A percentile compares a stretch with the other conserved stretches of the same genome.
Conservation (phyloP, 805 yeast genomes). For the Saccharomycopsis selenospora region DNA sequence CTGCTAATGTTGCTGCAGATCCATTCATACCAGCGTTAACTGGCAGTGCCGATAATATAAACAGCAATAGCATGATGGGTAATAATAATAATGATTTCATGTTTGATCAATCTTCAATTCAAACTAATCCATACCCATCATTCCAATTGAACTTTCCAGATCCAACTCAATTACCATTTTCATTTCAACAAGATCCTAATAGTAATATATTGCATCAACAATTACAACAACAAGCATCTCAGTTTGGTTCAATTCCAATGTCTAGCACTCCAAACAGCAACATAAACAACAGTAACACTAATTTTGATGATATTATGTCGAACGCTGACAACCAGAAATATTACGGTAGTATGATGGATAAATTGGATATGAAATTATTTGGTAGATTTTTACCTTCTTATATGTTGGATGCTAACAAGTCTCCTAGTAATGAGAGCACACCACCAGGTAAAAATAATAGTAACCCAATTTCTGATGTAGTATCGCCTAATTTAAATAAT, state of each 20-base stretch:
- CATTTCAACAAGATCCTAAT: slow-evolving; percentile 1
- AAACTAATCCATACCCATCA: slow-evolving; percentile 14
- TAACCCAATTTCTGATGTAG: not conserved
- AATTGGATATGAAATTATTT: slow-evolving; percentile 75
- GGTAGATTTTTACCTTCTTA: slow-evolving; percentile 81
- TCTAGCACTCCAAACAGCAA: not conserved
- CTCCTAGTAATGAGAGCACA: not conserved
- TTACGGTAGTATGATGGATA: slow-evolving; percentile 69
- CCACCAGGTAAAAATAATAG: not conserved
- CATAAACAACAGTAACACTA: slow-evolving; percentile 14
- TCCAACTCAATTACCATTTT: slow-evolving; percentile 10
- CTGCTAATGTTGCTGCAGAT: not conserved
- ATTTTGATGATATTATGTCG: slow-evolving; percentile 6
- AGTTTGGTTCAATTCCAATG: slow-evolving; percentile 8
- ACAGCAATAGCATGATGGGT: slow-evolving; percentile 3
- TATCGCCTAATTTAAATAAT: too few species aligned
- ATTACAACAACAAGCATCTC: slow-evolving; percentile 10
- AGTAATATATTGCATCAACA: slow-evolving; percentile 14
- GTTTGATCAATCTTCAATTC: slow-evolving; percentile 11
- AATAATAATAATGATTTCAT: slow-evolving; percentile 4
- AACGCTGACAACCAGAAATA: slow-evolving; percentile 19
- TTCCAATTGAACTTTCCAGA: slow-evolving; percentile 13
- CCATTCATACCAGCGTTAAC: slow-evolving; percentile 4
- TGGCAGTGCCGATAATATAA: not conserved
- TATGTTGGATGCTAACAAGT: slow-evolving; percentile 41